Base-by-base conservation (phyloP, 352 stramenopile genomes). In the Globisporangium parvum region DNA sequence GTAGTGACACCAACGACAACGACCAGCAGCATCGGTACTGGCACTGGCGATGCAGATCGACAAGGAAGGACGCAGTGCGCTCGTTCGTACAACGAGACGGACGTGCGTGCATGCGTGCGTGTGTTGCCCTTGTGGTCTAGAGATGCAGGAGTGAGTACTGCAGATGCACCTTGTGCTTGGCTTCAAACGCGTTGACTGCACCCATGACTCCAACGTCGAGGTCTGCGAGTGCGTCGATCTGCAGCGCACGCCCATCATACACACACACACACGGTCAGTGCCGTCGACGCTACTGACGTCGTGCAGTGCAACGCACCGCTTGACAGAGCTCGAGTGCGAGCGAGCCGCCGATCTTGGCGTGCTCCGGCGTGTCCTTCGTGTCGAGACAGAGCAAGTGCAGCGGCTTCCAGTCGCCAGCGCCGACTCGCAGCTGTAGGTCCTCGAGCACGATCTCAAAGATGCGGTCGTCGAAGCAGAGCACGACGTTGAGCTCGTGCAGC, bases 391-490 rank as follows among this genome's bases (percentile, higher is more conserved):
- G 64, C 60, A 96, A 53, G 62, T 95, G 85, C 50, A 96, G 64
- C 46, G 82, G 74, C 33, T 73, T 62, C 78, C 78, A 89, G 56
- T 66, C 61, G 55, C 61, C 73, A 12, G 66, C 66, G 11, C 71
- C 75, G 14, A 80, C 63, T 14, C 76, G 74, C 40, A 89, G 63
- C 66, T 89, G 79, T 53, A 89, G 59, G 58, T 87, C 80, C 51
- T 96, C 85, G 26, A 93, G 57, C 18, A 96, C 80, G 28, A 92
- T 90, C 61, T 95, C 83, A 24, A 91, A 96, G 55, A 96, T 91
- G 56, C 84, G 80, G 67, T 93, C 80, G 65, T 96, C 87, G 67
- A 96, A 96, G 73, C 85, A 95, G n/a, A 96, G 55, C 28, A 95
- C 80, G 20, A 96, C 81, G 51, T 93, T 81, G 57, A 95, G 75